phyloP scores from a whole-genome alignment of 768 basidiomycete species.

The Hypsizygus marmoreus region DNA sequence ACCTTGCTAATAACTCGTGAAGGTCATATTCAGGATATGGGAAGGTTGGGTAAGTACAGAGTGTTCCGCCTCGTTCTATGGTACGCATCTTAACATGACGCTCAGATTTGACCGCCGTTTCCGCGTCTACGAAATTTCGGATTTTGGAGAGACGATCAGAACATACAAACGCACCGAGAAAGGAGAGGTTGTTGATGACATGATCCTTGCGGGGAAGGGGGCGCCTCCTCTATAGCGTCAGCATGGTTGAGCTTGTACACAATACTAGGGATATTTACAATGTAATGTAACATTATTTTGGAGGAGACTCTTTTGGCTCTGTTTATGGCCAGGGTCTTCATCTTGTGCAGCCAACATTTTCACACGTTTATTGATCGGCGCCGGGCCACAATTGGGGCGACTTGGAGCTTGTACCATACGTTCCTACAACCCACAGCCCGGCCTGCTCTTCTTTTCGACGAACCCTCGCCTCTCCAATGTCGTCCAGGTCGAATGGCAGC shows the following conservation, averaged over 20 bases:
- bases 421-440: too few relatives aligned
- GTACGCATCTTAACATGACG: constrained; percentile 12
- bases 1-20: background rate
- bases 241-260: too few relatives aligned
- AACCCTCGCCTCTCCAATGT: constrained; percentile 22
- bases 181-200: constrained; percentile 64
- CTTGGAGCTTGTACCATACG: constrained; percentile 7
- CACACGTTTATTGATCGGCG: constrained; percentile 12
- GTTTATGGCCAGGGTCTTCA: too few relatives aligned
- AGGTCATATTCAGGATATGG: constrained; percentile 86
- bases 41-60: constrained; percentile 62
- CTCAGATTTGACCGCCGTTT: constrained; percentile 87
- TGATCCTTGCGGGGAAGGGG: constrained; percentile 60
- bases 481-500: constrained; percentile 26
- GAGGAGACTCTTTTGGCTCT: background rate
- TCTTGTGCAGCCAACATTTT: constrained; percentile 11
- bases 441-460: constrained; percentile 3
- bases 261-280: too few relatives aligned
- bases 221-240: constrained; percentile 36
- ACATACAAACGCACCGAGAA: constrained; percentile 84
- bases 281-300: too few relatives aligned
- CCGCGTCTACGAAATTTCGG: constrained; percentile 83
- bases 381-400: constrained; percentile 11
- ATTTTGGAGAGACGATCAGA: constrained; percentile 89
- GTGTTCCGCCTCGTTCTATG: background rate